A percentile compares a stretch with the other conserved stretches of the same genome.
These are phyloP conservation scores for Coccinonectria pachysandricola DNA, from an alignment of 2,329 filamentous ascomycete species.

Conservation along the genomic window DNA sequence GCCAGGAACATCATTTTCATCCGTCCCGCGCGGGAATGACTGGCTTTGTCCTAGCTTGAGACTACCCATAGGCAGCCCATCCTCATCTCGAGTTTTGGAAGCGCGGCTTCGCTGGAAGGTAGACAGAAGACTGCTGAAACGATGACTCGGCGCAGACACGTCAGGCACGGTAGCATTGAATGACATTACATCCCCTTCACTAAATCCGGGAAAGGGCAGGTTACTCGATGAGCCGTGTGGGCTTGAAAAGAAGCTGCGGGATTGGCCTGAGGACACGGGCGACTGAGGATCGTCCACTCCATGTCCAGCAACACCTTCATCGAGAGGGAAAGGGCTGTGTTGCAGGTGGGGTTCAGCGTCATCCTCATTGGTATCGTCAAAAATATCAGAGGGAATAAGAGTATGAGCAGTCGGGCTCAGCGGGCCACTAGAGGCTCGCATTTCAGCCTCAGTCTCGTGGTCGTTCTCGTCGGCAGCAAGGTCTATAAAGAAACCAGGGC, in stretches of 20 bases:
- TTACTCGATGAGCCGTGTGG: conserved; percentile 51
- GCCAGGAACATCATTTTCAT: conserved; percentile 41
- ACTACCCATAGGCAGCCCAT: conserved; percentile 54
- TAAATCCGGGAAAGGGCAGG: conserved; percentile 42
- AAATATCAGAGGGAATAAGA: conserved; percentile 58
- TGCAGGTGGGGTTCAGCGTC: conserved; percentile 43
- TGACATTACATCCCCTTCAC: conserved; percentile 37
- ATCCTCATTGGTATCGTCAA: conserved; percentile 48
- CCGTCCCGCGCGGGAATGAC: conserved; percentile 58
- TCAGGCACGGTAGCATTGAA: conserved; percentile 32
- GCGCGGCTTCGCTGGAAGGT: conserved; percentile 50
- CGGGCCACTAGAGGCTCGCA: conserved; percentile 54
- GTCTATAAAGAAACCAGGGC: conserved; percentile 43
- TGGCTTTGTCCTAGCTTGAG: conserved; percentile 65
- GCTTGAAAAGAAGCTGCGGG: conserved; percentile 48
- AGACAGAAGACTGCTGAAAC: conserved; percentile 45
- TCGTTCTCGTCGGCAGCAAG: conserved; percentile 30
- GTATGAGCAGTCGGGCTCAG: conserved; percentile 69
- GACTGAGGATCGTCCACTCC: conserved; percentile 44
- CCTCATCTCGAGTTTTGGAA: conserved; percentile 42
- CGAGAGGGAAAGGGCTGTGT: conserved; percentile 20
- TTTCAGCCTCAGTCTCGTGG: conserved; percentile 49
- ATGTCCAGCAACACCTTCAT: conserved; percentile 20
- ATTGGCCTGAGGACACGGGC: conserved; percentile 47
- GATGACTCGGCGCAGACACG: conserved; percentile 21